These are phyloP conservation scores for Pezicula radicicola DNA, from an alignment of 2,329 filamentous ascomycete species.

Conservation along the genomic window DNA sequence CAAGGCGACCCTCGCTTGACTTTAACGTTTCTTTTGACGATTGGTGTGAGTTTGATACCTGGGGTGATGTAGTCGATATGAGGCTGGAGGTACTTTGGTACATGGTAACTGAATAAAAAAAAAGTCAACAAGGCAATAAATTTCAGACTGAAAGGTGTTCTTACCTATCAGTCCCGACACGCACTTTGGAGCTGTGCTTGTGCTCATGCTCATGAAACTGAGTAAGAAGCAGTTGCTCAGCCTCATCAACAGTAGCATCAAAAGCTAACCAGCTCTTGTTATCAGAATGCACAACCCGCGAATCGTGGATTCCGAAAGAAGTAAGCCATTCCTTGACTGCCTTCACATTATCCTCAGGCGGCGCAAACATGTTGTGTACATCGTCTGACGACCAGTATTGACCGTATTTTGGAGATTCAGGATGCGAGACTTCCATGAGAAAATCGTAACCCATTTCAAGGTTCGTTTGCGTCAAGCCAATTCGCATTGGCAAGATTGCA, in stretches of 20 bases:
- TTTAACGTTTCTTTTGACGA: slow-evolving; percentile 13
- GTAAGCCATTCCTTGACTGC: slow-evolving; percentile 31
- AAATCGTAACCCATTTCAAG: slow-evolving; percentile 38
- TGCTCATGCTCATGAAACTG: slow-evolving; percentile 33
- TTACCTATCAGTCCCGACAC: slow-evolving; percentile 32
- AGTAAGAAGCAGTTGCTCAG: slow-evolving; percentile 29
- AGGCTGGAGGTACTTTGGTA: slow-evolving; percentile 35
- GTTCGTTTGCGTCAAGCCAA: slow-evolving; percentile 41
- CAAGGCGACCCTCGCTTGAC: slow-evolving; percentile 3
- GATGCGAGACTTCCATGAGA: slow-evolving; percentile 35
- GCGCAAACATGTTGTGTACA: slow-evolving; percentile 27
- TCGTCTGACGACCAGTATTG: slow-evolving; percentile 14
- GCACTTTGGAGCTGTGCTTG: slow-evolving; percentile 15
- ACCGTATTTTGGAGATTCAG: slow-evolving; percentile 17
- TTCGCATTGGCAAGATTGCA: slow-evolving; percentile 36
- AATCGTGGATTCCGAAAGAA: slow-evolving; percentile 25
- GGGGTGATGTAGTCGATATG: slow-evolving; percentile 47
- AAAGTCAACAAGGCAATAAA: not conserved
- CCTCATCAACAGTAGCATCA: slow-evolving; percentile 30
- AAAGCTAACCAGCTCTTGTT: slow-evolving; percentile 33
- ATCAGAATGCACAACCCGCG: slow-evolving; percentile 28
- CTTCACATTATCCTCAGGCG: slow-evolving; percentile 21
- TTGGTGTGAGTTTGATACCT: slow-evolving; percentile 31
- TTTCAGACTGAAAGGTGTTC: not conserved
- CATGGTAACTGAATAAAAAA: slow-evolving; percentile 28